A percentile compares a stretch with the other conserved stretches of the same genome.
Evolutionary conservation across 148 eudicot species (phyloP).

Genomic region (Rhododendron molle): DNA sequence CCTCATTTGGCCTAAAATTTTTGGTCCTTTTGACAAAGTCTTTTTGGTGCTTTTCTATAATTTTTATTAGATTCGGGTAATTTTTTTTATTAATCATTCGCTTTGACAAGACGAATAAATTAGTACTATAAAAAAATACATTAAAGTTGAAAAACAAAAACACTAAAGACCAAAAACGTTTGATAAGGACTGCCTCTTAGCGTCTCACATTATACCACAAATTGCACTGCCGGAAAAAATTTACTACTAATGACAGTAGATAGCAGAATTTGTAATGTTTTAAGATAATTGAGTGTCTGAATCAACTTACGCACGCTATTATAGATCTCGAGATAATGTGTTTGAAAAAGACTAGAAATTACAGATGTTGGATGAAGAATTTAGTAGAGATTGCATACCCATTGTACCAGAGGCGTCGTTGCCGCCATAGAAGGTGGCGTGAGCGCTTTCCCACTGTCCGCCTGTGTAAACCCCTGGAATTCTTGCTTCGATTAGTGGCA

Average conservation of each 20-base stretch:
- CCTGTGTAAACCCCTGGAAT: conserved; percentile 50
- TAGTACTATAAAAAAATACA: too few relatives aligned
- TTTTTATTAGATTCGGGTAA: too few relatives aligned
- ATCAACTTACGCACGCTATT: not conserved
- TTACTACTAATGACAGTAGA: not conserved
- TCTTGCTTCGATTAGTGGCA: conserved; percentile 23
- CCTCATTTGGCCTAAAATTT: too few relatives aligned
- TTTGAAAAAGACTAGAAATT: not conserved
- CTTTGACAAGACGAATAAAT: too few relatives aligned
- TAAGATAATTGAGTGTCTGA: not conserved
- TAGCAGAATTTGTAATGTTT: not conserved
- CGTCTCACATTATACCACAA: not conserved
- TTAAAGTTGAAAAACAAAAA: too few relatives aligned
- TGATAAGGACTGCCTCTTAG: not conserved
- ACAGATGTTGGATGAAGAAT: not conserved
- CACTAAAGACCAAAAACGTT: too few relatives aligned
- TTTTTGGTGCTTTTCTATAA: too few relatives aligned
- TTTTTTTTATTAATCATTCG: too few relatives aligned
- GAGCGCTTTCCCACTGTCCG: conserved; percentile 54
- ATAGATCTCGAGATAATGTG: not conserved
- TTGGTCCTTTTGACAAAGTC: too few relatives aligned
- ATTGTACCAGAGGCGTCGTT: conserved; percentile 70
- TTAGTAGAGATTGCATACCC: conserved; percentile 31
- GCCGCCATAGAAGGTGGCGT: conserved; percentile 69
- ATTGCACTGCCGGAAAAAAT: not conserved